These are phyloP conservation scores for Colletotrichum sp. DNA, from an alignment of 2,329 filamentous ascomycete species.

Conservation along the genomic window DNA sequence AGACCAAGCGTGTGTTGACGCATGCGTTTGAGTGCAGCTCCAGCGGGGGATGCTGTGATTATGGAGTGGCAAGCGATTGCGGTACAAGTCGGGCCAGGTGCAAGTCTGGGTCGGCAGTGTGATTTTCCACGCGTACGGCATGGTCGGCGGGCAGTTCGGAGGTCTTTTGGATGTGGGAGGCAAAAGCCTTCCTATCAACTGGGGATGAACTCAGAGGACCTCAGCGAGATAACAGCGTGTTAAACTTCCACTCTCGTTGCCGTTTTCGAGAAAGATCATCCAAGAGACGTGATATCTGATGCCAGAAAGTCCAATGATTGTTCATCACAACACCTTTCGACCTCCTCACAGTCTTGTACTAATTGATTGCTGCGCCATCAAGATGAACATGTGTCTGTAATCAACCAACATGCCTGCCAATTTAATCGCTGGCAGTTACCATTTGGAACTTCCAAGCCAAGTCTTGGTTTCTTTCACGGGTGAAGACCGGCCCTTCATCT, in stretches of 20 bases:
- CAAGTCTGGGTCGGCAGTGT: not conserved
- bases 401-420: not conserved
- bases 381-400: not conserved
- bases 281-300: not conserved
- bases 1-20: slow-evolving; percentile 22
- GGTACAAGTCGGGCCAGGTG: slow-evolving; percentile 13
- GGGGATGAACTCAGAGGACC: not conserved
- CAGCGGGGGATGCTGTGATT: slow-evolving; percentile 25
- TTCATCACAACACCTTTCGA: not conserved
- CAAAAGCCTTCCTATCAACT: not conserved
- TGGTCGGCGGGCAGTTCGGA: not conserved
- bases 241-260: not conserved
- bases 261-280: not conserved
- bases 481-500: not conserved
- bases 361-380: not conserved
- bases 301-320: not conserved
- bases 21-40: slow-evolving; percentile 27
- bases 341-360: not conserved
- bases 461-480: not conserved
- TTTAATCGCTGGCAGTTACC: not conserved
- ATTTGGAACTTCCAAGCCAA: not conserved
- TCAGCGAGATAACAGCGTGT: not conserved
- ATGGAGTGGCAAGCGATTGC: slow-evolving; percentile 23
- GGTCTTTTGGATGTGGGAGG: not conserved
- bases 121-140: not conserved